phyloP scores from a whole-genome alignment of 176 grass and related monocot genomes.

The Zea mays region Zm-B73-REFERENCE-NAM-5.0 NC_050100.1:168895501-168896000 shows the following conservation, averaged over 20 bases:
- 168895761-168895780: slow-evolving; percentile 62
- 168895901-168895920: neutral
- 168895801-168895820: slow-evolving; percentile 52
- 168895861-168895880: slow-evolving; percentile 49
- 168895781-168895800: slow-evolving; percentile 66
- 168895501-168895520: slow-evolving; percentile 21
- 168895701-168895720: neutral
- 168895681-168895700: slow-evolving; percentile 11
- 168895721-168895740: neutral
- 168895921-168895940: neutral
- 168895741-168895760: neutral
- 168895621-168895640: slow-evolving; percentile 59
- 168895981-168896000: neutral
- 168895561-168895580: slow-evolving; percentile 64
- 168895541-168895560: slow-evolving; percentile 44
- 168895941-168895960: neutral
- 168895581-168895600: slow-evolving; percentile 67
- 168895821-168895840: slow-evolving; percentile 67
- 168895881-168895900: slow-evolving; percentile 13
- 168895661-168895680: slow-evolving; percentile 45
- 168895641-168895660: slow-evolving; percentile 50
- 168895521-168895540: slow-evolving; percentile 24
- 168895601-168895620: slow-evolving; percentile 80
- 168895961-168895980: neutral
- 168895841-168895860: slow-evolving; percentile 87